Base-by-base conservation (phyloP, 371 early-diverging fungal genomes). In the Astathelohania contejeani region DNA sequence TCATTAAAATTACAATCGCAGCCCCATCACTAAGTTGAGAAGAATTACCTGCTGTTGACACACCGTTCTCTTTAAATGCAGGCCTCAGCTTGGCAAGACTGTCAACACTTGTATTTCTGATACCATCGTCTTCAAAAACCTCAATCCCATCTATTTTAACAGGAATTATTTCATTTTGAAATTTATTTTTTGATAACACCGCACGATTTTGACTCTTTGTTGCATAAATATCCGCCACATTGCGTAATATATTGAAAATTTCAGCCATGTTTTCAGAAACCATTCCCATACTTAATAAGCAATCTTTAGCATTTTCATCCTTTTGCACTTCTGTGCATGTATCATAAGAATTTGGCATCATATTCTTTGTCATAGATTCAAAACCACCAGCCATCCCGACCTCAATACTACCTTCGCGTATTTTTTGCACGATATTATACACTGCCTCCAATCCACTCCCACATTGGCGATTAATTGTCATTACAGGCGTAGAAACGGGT, bases 11-110 rank as follows among this genome's bases (percentile, higher is more conserved):
- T 32, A 91, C 90, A 18, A 88, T 90, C 29, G 90, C 91, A 39
- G 92, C 92, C 70, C 92, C 93, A 73, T 94, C 95, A 18, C 89
- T 85, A 32, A 92, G 88, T 78, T 94, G 93, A 59, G 92, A 92
- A 45, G 92, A 83, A 71, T 87, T 91, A 57, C 90, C 95, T 39
- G 93, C 91, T 28, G 93, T 92, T 58, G 91, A 87, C 49, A 79
- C 62, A 44, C 90, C 92, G 49, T 80, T 71, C 38, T 80, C 79
- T 49, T 76, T 80, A 74, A 94, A 94, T 23, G 86, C 90, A 37
- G 95, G 87, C 46, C 80, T 78, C 49, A 94, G 79, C 76, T 86
- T 86, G 67, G 75, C 76, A 25, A 94, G 77, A n/a, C 57, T 66
- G 70, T 87, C 87, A 29, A 79, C 60, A 40, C 84, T 84, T 53